Evolutionary conservation across 1,139 yeast genomes (phyloP), one percentile per base, ranked within the genome.

Genomic region (Saccharomycopsis hybrid): DNA sequence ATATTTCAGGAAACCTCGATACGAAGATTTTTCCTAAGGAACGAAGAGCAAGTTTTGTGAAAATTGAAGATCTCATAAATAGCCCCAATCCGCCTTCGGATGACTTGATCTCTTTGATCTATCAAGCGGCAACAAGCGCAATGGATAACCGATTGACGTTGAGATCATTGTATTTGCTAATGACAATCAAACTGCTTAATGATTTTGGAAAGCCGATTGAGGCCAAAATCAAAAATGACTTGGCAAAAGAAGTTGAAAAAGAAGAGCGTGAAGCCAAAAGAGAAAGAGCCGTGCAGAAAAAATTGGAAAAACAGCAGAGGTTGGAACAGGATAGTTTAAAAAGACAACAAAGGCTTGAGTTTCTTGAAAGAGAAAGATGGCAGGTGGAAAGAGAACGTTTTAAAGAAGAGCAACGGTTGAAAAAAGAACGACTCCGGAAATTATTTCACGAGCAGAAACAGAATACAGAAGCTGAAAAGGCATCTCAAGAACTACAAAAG

Each of bases 301-400:
- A 39, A 27, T 9, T 42, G 13, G 18, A 42, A 29, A 43, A 50
- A 44, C 47, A 50, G 38, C 38, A 46, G 29, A 27, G 33, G 13
- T 18, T 37, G 47, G 13, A 44, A 27, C 30, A 40, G 31, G 41
- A 41, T 9, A 28, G 32, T 3, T 39, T 25, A 25, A 25, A 43
- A 25, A 33, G 35, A 18, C 13, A 31, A 28, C 43, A 40, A 32
- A 35, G 31, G 29, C 5, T 28, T 5, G 35, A 25, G 31, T 9
- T 38, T 13, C 43, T 43, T 31, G 50, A 47, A 35, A 13, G 36
- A 4, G 47, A 47, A 29, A 43, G 36, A 32, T n/a, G 36, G 11
- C 40, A 42, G 11, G 49, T 49, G 35, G 52, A 46, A 31, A 40
- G 41, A 33, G 52, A 49, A 32, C n/a, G 49, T 5, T 11, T 49